phyloP scores from a whole-genome alignment of 1,139 yeast genomes.

The Lodderomyces beijingensis region DNA sequence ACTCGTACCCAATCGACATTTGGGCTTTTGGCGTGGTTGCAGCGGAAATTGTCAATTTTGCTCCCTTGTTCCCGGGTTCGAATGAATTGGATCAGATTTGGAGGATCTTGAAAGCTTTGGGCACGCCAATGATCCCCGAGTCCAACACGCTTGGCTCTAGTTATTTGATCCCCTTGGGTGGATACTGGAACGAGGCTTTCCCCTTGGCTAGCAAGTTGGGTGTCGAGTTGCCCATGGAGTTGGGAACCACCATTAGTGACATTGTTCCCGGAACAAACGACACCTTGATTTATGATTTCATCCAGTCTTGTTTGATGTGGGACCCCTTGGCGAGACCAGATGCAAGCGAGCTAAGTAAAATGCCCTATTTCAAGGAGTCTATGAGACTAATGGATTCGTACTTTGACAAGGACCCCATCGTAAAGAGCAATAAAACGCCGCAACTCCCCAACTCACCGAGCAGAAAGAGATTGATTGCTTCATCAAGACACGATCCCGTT shows the following conservation, averaged over 20 bases:
- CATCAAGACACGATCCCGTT: not conserved
- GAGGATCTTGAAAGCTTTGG: slow-evolving; percentile 62
- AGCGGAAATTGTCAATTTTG: slow-evolving; percentile 68
- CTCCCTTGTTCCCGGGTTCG: slow-evolving; percentile 81
- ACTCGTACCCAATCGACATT: slow-evolving; percentile 77
- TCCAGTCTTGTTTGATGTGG: slow-evolving; percentile 61
- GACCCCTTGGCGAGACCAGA: slow-evolving; percentile 54
- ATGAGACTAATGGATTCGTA: slow-evolving; percentile 9
- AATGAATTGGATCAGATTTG: slow-evolving; percentile 75
- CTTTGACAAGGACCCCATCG: slow-evolving; percentile 8
- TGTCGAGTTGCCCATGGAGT: slow-evolving; percentile 44
- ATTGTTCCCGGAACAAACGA: slow-evolving; percentile 23
- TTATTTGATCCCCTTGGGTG: slow-evolving; percentile 49
- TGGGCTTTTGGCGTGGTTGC: slow-evolving; percentile 96
- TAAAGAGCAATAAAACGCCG: slow-evolving; percentile 1
- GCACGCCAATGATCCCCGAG: slow-evolving; percentile 49
- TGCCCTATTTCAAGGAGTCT: slow-evolving; percentile 53
- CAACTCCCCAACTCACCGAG: slow-evolving; percentile 6
- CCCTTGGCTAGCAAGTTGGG: slow-evolving; percentile 49
- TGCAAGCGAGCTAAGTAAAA: slow-evolving; percentile 39
- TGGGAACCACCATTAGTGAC: slow-evolving; percentile 25
- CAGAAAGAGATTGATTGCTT: not conserved
- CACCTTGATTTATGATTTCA: slow-evolving; percentile 41
- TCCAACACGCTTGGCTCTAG: not conserved
- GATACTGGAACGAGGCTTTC: slow-evolving; percentile 62